A percentile compares a stretch with the other conserved stretches of the same genome.
These are phyloP conservation scores for Mycena capillaripes DNA, from an alignment of 768 basidiomycete genomes.

Conservation along the genomic window DNA sequence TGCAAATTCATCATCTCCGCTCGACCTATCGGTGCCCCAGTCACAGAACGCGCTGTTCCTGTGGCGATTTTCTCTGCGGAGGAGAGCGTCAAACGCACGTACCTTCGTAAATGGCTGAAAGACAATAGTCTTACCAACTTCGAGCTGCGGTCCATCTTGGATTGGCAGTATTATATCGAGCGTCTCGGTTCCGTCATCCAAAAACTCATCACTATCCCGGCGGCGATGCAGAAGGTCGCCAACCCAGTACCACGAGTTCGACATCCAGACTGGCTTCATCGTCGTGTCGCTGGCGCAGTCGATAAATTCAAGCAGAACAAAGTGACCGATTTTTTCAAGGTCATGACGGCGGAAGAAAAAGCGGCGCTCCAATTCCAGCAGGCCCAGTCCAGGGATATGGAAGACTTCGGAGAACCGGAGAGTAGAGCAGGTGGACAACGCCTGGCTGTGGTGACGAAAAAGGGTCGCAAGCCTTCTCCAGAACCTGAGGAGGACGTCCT, in stretches of 20 bases:
- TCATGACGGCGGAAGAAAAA: conserved; percentile 47
- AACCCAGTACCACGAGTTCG: conserved; percentile 97
- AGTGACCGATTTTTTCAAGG: conserved; percentile 92
- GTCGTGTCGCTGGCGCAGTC: conserved; percentile 87
- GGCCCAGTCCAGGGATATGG: conserved; percentile 66
- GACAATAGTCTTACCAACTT: conserved; percentile 90
- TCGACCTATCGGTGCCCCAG: conserved; percentile 91
- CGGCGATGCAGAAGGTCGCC: conserved; percentile 96
- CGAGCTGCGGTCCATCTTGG: conserved; percentile 93
- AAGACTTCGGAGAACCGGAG: conserved; percentile 61
- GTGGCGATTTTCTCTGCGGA: conserved; percentile 99
- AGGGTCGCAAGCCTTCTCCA: conserved; percentile 58
- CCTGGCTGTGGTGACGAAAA: conserved; percentile 68
- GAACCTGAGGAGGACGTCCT: conserved; percentile 54
- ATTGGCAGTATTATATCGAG: conserved; percentile 99
- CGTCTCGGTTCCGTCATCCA: conserved; percentile 98
- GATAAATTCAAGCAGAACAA: conserved; percentile 99
- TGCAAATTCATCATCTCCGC: conserved; percentile 99
- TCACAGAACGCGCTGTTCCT: conserved; percentile 97
- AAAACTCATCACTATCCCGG: conserved; percentile 98
- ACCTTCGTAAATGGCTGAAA: conserved; percentile 97
- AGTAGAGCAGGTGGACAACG: conserved; percentile 50
- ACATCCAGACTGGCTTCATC: conserved; percentile 98
- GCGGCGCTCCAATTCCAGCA: conserved; percentile 42
- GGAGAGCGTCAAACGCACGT: conserved; percentile 88